phyloP scores from a whole-genome alignment of 345 rosid genomes.

The Psidium friedrichsthalianum region DNA sequence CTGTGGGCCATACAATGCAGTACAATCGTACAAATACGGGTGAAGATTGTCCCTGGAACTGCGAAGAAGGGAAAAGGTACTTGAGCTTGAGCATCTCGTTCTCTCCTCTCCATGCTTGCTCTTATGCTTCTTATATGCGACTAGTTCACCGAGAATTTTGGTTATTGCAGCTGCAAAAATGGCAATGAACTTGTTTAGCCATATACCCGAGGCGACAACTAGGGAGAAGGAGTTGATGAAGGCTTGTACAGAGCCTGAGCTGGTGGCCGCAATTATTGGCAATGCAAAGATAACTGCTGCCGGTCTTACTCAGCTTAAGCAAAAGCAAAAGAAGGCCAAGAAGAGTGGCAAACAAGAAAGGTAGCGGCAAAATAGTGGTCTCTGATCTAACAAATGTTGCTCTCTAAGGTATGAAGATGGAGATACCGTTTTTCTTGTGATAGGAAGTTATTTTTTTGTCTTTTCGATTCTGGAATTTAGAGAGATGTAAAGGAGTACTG shows the following conservation, averaged over 20 bases:
- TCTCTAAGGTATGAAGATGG: neutral
- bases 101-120: neutral
- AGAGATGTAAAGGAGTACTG: neutral
- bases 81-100: neutral
- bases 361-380: neutral
- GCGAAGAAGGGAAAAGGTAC: constrained; percentile 94
- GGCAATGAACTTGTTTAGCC: constrained; percentile 85
- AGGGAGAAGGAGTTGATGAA: constrained; percentile 98
- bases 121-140: neutral
- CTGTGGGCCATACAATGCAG: constrained; percentile 85
- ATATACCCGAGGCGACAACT: constrained; percentile 60
- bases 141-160: neutral
- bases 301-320: constrained; percentile 89
- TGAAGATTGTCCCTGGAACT: constrained; percentile 82
- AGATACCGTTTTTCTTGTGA: neutral
- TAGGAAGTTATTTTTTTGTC: neutral
- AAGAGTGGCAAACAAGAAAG: constrained; percentile 19
- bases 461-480: neutral
- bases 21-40: constrained; percentile 86
- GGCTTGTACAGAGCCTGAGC: constrained; percentile 90
- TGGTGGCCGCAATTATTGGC: constrained; percentile 83
- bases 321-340: constrained; percentile 89
- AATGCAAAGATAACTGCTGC: constrained; percentile 87
- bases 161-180: constrained; percentile 63
- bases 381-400: neutral